A percentile compares a stretch with the other conserved stretches of the same genome.
Evolutionary conservation across 2,329 filamentous ascomycete species (phyloP).

Genomic region (Penicillium glabrum): DNA sequence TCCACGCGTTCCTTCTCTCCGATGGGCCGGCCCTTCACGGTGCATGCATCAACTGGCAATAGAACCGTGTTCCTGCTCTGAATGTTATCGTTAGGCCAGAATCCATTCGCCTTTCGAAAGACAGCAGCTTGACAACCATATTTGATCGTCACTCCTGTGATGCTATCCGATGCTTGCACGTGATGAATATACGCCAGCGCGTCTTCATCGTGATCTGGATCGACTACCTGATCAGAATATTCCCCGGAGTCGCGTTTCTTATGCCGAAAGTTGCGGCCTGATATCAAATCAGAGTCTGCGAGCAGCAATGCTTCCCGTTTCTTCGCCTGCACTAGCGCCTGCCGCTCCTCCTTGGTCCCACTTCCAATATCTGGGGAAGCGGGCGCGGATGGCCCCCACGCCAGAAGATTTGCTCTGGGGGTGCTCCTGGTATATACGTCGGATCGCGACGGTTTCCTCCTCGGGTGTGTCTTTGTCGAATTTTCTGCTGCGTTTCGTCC

Average conservation of each 20-base stretch:
- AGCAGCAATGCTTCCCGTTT: constrained; percentile 47
- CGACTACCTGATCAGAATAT: constrained; percentile 25
- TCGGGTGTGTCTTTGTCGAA: constrained; percentile 26
- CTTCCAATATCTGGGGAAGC: constrained; percentile 33
- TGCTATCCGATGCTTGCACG: constrained; percentile 78
- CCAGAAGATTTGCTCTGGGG: constrained; percentile 24
- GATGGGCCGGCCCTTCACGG: constrained; percentile 69
- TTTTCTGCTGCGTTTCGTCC: constrained; percentile 28
- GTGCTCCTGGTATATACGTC: constrained; percentile 29
- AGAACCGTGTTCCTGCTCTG: constrained; percentile 79
- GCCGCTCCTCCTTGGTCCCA: constrained; percentile 46
- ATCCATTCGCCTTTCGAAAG: constrained; percentile 82
- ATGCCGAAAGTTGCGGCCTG: constrained; percentile 38
- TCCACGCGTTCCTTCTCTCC: constrained; percentile 29
- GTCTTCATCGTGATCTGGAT: constrained; percentile 63
- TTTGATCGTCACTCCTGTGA: constrained; percentile 85
- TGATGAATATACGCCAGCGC: constrained; percentile 88
- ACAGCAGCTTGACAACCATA: constrained; percentile 84
- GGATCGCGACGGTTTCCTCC: constrained; percentile 40
- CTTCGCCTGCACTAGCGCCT: constrained; percentile 48
- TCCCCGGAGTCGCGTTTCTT: constrained; percentile 50
- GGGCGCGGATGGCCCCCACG: constrained; percentile 45
- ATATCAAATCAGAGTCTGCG: constrained; percentile 41
- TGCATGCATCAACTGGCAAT: constrained; percentile 86
- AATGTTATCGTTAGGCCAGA: constrained; percentile 92